Evolutionary conservation across 2,329 filamentous ascomycete genomes (phyloP).

Genomic region (Neofusicoccum parvum): DNA sequence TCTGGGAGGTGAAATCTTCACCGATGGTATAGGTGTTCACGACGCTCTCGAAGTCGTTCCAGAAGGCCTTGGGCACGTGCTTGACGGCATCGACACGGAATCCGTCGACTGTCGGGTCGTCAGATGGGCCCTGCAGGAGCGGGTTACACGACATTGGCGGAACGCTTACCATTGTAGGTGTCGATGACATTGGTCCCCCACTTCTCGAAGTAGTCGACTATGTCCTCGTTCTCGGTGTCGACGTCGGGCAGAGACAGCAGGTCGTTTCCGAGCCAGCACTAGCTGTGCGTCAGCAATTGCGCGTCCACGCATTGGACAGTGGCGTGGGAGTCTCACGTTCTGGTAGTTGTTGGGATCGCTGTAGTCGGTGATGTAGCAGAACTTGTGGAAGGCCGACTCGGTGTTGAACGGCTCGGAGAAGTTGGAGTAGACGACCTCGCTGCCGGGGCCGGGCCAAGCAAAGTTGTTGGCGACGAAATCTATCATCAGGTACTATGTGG

Average conservation of each 20-base stretch:
- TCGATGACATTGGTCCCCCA: not conserved
- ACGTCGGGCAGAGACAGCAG: constrained; percentile 27
- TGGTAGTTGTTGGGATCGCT: constrained; percentile 32
- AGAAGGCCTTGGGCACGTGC: constrained; percentile 63
- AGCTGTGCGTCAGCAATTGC: not conserved
- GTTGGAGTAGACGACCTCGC: constrained; percentile 22
- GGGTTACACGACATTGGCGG: constrained; percentile 22
- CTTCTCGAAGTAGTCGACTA: not conserved
- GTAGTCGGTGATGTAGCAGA: constrained; percentile 30
- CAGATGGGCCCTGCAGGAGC: constrained; percentile 29
- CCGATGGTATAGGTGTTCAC: constrained; percentile 63
- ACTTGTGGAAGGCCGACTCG: constrained; percentile 35
- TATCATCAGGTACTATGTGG: constrained; percentile 50
- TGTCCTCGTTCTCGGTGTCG: constrained; percentile 22
- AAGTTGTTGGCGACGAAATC: constrained; percentile 56
- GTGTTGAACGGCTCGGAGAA: constrained; percentile 34
- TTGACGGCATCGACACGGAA: constrained; percentile 65
- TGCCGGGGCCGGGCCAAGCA: constrained; percentile 30
- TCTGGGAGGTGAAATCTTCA: constrained; percentile 61
- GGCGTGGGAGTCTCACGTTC: constrained; percentile 25
- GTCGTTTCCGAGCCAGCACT: constrained; percentile 27
- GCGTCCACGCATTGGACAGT: not conserved
- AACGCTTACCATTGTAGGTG: constrained; percentile 20
- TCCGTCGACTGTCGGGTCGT: constrained; percentile 47
- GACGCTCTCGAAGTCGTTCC: constrained; percentile 55